phyloP scores from a whole-genome alignment of 1,139 yeast species.

The Pichia sp. region DNA sequence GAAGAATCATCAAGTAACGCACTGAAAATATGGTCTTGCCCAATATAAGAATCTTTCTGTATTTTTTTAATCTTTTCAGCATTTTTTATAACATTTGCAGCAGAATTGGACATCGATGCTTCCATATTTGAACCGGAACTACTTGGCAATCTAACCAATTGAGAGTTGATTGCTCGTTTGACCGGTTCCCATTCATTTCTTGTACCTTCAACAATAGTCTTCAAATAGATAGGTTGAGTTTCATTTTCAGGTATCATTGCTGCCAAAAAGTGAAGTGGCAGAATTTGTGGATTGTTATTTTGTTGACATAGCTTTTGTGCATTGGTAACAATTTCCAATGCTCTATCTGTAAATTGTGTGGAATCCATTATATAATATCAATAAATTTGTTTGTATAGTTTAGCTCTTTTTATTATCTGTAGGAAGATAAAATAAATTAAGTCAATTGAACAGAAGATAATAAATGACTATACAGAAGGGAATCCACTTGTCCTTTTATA shows the following conservation, averaged over 20 bases:
- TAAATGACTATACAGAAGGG: too few relatives aligned
- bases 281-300: constrained; percentile 72
- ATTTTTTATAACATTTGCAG: constrained; percentile 22
- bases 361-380: constrained; percentile 28
- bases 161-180: constrained; percentile 73
- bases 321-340: constrained; percentile 67
- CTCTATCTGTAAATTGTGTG: constrained; percentile 88
- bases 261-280: constrained; percentile 83
- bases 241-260: constrained; percentile 73
- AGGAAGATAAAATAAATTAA: too few relatives aligned
- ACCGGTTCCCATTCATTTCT: constrained; percentile 81
- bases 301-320: constrained; percentile 81
- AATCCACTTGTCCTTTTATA: too few relatives aligned
- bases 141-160: constrained; percentile 75
- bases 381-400: too few relatives aligned
- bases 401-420: too few relatives aligned
- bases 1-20: constrained; percentile 77
- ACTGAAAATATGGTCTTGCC: constrained; percentile 86
- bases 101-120: constrained; percentile 23
- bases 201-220: constrained; percentile 80
- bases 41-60: constrained; percentile 87
- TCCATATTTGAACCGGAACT: constrained; percentile 63
- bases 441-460: too few relatives aligned
- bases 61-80: constrained; percentile 62
- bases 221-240: constrained; percentile 54